Conservation (phyloP, 495 filamentous ascomycete species). For the Penicillium flavigenum region DNA sequence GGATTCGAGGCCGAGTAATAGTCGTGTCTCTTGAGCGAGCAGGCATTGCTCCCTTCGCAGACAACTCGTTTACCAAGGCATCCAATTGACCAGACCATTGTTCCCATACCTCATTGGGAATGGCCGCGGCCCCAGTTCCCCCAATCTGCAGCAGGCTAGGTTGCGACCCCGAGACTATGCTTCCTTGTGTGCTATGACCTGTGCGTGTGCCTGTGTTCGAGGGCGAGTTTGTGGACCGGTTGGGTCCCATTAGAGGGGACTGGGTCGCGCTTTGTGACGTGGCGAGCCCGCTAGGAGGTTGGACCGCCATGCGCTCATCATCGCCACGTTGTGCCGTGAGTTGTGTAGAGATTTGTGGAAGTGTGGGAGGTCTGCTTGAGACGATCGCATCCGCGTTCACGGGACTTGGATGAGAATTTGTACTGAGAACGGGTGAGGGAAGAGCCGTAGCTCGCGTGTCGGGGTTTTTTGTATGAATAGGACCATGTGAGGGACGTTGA, state of each 20-base stretch:
- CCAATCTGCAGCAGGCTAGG: background rate
- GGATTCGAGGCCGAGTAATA: conserved; percentile 43
- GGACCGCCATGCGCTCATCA: conserved; percentile 4
- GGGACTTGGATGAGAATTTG: conserved; percentile 20
- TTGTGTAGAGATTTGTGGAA: background rate
- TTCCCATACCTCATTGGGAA: conserved; percentile 10
- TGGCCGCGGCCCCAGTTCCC: background rate
- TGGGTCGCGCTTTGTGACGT: background rate
- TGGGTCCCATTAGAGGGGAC: background rate
- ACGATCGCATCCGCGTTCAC: conserved; percentile 15
- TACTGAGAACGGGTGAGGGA: conserved; percentile 23
- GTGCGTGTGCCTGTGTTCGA: background rate
- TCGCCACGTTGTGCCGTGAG: background rate
- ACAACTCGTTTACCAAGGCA: conserved; percentile 11
- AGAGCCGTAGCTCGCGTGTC: conserved; percentile 12
- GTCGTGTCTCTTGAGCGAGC: background rate
- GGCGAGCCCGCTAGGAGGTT: background rate
- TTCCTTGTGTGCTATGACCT: background rate
- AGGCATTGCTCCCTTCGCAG: background rate
- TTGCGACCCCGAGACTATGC: background rate
- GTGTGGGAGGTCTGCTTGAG: conserved; percentile 53
- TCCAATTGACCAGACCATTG: conserved; percentile 18
- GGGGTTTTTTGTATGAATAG: conserved; percentile 4
- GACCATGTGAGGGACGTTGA: conserved; percentile 5
- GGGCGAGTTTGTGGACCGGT: background rate